Percentiles rank a stretch among this genome's conserved stretches.
Evolutionary conservation across 805 yeast species (phyloP).

Genomic region (Saccharomycopsis capsularis): DNA sequence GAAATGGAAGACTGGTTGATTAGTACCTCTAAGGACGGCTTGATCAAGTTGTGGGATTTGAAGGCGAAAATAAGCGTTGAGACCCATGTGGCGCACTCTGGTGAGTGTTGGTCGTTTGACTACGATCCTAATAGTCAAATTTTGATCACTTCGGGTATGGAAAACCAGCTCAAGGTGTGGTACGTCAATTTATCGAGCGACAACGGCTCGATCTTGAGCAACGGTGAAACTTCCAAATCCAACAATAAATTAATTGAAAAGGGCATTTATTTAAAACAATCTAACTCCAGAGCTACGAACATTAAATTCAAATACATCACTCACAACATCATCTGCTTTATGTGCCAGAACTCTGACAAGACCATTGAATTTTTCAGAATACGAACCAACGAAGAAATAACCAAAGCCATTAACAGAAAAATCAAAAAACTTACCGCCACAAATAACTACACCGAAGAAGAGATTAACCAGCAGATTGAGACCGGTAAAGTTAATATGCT

Average conservation of each 20-base stretch:
- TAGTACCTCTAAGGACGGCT: conserved; percentile 81
- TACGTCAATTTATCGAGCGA: conserved; percentile 46
- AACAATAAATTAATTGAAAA: conserved; percentile 45
- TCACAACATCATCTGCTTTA: conserved; percentile 41
- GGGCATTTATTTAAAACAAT: conserved; percentile 69
- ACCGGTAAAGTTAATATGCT: conserved; percentile 47
- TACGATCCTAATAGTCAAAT: conserved; percentile 29
- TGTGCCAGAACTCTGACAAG: conserved; percentile 72
- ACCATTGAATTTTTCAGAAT: conserved; percentile 74
- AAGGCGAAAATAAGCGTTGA: conserved; percentile 85
- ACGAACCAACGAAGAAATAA: conserved; percentile 68
- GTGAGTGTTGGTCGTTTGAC: conserved; percentile 83
- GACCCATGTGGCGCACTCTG: conserved; percentile 87
- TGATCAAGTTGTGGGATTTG: conserved; percentile 89
- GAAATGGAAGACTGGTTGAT: conserved; percentile 67
- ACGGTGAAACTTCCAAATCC: not conserved
- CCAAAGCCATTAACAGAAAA: conserved; percentile 70
- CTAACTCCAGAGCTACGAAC: conserved; percentile 62
- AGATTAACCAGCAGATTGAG: conserved; percentile 44
- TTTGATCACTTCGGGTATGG: conserved; percentile 68
- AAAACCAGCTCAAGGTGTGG: conserved; percentile 84
- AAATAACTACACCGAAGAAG: conserved; percentile 51
- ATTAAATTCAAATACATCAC: conserved; percentile 44
- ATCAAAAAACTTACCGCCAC: conserved; percentile 71
- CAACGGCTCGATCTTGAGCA: conserved; percentile 34